Evolutionary conservation across 371 early-diverging fungal genomes (phyloP), one percentile per base, ranked within the genome.

Genomic region (Phascolomyces articulosus): DNA sequence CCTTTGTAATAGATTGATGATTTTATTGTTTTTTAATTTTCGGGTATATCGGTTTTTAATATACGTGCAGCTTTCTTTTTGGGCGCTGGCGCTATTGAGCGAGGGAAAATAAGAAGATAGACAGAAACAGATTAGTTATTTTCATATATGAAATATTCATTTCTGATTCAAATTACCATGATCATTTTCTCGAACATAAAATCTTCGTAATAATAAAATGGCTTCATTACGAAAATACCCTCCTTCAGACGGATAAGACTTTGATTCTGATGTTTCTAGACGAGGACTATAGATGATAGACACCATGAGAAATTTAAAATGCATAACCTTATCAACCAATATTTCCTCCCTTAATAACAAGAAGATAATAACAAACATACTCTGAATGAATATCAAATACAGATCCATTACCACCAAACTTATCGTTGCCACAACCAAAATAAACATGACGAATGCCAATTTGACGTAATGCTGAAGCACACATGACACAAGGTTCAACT

Each of bases 401-500:
- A 0, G 93, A 92, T 16, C 95, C 98, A 71, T 93, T 93, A 7
- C 98, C 98, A 27, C 98, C 98, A 84, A 98, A 98, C 60, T 95
- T 87, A 20, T 98, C 98, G 70, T 98, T 98, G 2, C 89, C 86
- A 68, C 94, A 92, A 2, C 98, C 98, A 80, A 85, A 97, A 62
- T 90, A 91, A 2, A 96, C 97, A 21, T 86, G 81, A 2, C 90
- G 82, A 16, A 98, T 87, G 85, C 88, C 85, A 21, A 90, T 63
- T 60, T 91, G 91, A 26, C 96, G 78, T 62, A 99, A 71, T 6
- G 98, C 96, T 47, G 95, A 88, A 4, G 96, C 94, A 66, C 99
- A 99, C 99, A 99, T 99, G 4, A 99, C 86, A 75, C 99, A 99
- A 3, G 99, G 99, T 77, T 99, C 99, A 1, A 99, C 96, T 0